Conservation (phyloP, 495 filamentous ascomycete species). For the Neurospora sp. region DNA sequence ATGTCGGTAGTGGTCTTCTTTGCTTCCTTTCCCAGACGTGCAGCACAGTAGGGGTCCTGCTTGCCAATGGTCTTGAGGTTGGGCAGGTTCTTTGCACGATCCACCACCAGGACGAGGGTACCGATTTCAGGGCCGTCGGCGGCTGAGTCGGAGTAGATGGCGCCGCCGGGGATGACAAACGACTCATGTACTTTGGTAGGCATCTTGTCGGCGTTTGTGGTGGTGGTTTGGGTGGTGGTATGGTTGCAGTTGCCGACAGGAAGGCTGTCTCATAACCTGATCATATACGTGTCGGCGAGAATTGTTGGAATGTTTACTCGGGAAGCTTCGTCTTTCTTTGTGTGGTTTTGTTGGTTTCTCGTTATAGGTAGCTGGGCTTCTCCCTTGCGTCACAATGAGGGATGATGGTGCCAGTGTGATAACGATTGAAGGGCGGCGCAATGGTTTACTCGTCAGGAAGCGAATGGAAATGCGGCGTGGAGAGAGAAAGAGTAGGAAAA, state of each 20-base stretch:
- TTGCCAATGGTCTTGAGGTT: constrained; percentile 96
- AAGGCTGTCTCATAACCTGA: constrained; percentile 7
- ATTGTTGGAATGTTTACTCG: constrained; percentile 17
- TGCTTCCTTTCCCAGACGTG: constrained; percentile 88
- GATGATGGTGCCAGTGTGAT: background rate
- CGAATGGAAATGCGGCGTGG: background rate
- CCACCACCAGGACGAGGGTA: constrained; percentile 82
- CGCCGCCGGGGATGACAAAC: constrained; percentile 36
- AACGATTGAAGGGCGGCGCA: background rate
- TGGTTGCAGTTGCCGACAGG: background rate
- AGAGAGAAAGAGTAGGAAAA: background rate
- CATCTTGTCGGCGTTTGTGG: constrained; percentile 21
- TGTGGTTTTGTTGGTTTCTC: background rate
- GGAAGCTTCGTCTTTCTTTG: background rate
- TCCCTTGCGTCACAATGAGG: background rate
- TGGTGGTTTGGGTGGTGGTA: background rate
- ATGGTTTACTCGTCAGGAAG: background rate
- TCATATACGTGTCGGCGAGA: background rate
- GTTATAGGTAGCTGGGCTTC: background rate
- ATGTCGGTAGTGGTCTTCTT: constrained; percentile 96
- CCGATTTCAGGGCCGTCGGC: constrained; percentile 92
- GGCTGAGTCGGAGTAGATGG: constrained; percentile 92
- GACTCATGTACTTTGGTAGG: constrained; percentile 23
- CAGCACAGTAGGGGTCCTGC: constrained; percentile 95
- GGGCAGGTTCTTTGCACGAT: constrained; percentile 90